A percentile compares a stretch with the other conserved stretches of the same genome.
Evolutionary conservation across 2,329 filamentous ascomycete genomes (phyloP).

Genomic region (Aspergillus ibericus): DNA sequence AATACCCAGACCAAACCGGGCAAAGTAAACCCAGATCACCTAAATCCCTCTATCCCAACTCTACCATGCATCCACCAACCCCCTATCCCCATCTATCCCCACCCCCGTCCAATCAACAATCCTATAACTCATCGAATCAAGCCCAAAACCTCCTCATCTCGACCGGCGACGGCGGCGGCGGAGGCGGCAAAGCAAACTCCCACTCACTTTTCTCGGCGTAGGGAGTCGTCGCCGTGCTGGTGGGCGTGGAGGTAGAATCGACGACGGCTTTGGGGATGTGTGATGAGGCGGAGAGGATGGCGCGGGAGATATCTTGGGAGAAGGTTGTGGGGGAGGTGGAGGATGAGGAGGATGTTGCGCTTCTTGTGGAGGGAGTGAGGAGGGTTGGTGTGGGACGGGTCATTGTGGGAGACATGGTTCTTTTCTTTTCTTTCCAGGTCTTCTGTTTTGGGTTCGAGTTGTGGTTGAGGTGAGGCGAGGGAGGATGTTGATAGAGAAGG

Average conservation of each 20-base stretch:
- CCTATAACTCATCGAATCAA: too few relatives aligned
- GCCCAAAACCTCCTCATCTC: constrained; percentile 17
- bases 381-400: neutral
- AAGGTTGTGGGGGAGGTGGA: constrained; percentile 28
- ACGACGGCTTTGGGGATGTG: constrained; percentile 32
- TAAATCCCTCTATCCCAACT: neutral
- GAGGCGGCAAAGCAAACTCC: constrained; percentile 21
- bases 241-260: constrained; percentile 16
- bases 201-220: constrained; percentile 1
- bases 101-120: neutral
- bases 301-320: constrained; percentile 41
- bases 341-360: constrained; percentile 8
- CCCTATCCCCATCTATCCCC: too few relatives aligned
- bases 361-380: neutral
- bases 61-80: neutral
- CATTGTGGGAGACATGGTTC: neutral
- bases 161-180: constrained; percentile 34
- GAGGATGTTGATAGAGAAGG: too few relatives aligned
- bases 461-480: too few relatives aligned
- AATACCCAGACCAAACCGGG: neutral
- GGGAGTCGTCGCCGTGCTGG: too few relatives aligned
- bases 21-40: neutral
- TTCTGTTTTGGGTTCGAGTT: too few relatives aligned
- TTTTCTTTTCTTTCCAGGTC: too few relatives aligned
- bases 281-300: constrained; percentile 39